Evolutionary conservation across 352 stramenopile species (phyloP), one percentile per base, ranked within the genome.

Genomic region (Globisporangium takayamanum): DNA sequence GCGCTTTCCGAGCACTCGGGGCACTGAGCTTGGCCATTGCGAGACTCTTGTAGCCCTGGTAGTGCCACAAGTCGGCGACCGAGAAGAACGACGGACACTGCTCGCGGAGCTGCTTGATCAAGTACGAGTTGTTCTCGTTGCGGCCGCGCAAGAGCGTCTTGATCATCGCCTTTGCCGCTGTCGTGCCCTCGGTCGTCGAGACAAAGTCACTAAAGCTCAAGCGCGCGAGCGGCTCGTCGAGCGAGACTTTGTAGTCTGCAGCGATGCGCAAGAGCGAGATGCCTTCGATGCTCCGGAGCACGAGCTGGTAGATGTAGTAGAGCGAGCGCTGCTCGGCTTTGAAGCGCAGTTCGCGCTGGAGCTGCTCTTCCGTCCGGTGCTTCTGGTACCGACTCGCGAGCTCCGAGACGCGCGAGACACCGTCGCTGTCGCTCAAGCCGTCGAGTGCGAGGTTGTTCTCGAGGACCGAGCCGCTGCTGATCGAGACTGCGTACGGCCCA

Each of bases 71-170:
- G 36, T 94, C 85, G 22, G 76, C 74, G 26, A 93, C 81, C 3
- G 79, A 88, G 58, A 94, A 94, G 59, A 86, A 92, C 20, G 80
- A 87, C 18, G 85, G 85, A 39, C 85, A 93, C 68, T 94, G 80
- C 41, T 90, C 79, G 10, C 78, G 79, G n/a, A 94, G 73, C 55
- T 91, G 82, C 64, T 89, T 84, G 26, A 92, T 83, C 39, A 94
- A 47, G 58, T 87, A 85, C 62, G 87, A 72, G 61, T 91, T 92
- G 68, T 88, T 88, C 49, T 92, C 83, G 66, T 91, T 86, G 46
- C 76, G 72, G 8, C 74, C 80, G 52, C 80, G 80, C 80, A 92
- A 87, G 3, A 95, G 58, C 11, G 69, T 69, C 67, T 92, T 89
- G 54, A 91, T 84, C 75, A 93, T 88, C 33, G 59, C 71, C 62